Base-by-base conservation (phyloP, 139 green algal genomes). In the Penium margaritaceum region DNA sequence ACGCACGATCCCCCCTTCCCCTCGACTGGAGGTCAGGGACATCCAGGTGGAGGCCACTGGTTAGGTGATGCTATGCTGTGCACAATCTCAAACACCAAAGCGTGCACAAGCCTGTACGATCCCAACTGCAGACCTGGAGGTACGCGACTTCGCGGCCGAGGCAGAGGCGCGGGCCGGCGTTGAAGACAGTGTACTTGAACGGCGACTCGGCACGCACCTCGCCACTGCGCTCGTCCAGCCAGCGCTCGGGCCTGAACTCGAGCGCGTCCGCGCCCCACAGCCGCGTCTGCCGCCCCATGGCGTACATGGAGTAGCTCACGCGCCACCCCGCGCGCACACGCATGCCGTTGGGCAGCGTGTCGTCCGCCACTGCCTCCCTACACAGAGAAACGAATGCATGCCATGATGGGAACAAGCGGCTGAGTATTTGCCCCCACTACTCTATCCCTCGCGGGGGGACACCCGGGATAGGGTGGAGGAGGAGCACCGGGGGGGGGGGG, bases 211-310 rank as follows among this genome's bases (percentile, higher is more conserved):
- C 21, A 15, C 36, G 5, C 2, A 69, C 43, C 15, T 64, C 46
- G 2, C 67, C 67, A n/a, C n/a, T n/a, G 29, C 66, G 67, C 24
- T 19, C 30, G 6, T 51, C n/a, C 15, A 77, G 43, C 38, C 37
- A 77, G 14, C 70, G 37, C 39, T 77, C 70, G 15, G 70, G 70
- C n/a, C 30, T 43, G 58, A 77, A 77, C 21, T 77, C 70, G 15
- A 43, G n/a, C 3, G 39, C 24, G 41, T 77, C 70, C 2, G 30
- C 36, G 3, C 69, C 70, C 70, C 70, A 77, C 4, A 77, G 19
- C 17, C 15, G 15, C 29, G 24, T 21, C 37, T 54, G 32, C 3
- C 70, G 70, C 21, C 58, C 70, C 58, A 70, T 77, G 29, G 39
- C n/a, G 37, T 70, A 77, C 4, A 63, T n/a, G 19, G n/a, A 17